Evolutionary conservation across 1,139 yeast genomes (phyloP).

Genomic region (Meyerozyma smithsonii): DNA sequence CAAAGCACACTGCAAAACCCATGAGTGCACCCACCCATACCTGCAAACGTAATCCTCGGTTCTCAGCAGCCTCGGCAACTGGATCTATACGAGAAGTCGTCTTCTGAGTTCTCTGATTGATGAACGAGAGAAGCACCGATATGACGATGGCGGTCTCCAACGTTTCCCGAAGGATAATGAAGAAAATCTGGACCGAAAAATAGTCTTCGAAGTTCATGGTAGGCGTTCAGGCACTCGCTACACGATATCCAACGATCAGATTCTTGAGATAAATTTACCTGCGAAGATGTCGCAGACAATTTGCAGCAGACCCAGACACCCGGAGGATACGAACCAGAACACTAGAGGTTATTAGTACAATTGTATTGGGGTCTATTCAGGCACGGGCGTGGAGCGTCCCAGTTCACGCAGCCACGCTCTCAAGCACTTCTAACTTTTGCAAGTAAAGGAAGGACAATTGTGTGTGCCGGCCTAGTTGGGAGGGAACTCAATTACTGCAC

Average conservation of each 20-base stretch:
- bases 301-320: neutral
- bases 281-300: too few species aligned
- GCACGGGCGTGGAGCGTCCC: neutral
- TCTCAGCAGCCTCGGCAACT: neutral
- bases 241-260: too few species aligned
- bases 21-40: slow-evolving; percentile 79
- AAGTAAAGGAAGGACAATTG: too few species aligned
- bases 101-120: slow-evolving; percentile 49
- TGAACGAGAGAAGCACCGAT: slow-evolving; percentile 77
- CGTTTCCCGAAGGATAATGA: slow-evolving; percentile 82
- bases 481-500: slow-evolving; percentile 71
- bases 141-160: slow-evolving; percentile 84
- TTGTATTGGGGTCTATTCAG: neutral
- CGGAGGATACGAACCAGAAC: too few species aligned
- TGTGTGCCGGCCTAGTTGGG: slow-evolving; percentile 10
- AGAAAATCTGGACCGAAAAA: slow-evolving; percentile 75
- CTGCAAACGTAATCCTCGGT: slow-evolving; percentile 48
- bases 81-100: neutral
- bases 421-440: too few species aligned
- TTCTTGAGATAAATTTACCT: too few species aligned
- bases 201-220: slow-evolving; percentile 37
- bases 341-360: neutral
- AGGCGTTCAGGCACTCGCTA: neutral
- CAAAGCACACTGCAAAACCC: slow-evolving; percentile 70
- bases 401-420: neutral